Evolutionary conservation across 2,329 filamentous ascomycete species (phyloP).

Genomic region (Chaetomium olivaceum): DNA sequence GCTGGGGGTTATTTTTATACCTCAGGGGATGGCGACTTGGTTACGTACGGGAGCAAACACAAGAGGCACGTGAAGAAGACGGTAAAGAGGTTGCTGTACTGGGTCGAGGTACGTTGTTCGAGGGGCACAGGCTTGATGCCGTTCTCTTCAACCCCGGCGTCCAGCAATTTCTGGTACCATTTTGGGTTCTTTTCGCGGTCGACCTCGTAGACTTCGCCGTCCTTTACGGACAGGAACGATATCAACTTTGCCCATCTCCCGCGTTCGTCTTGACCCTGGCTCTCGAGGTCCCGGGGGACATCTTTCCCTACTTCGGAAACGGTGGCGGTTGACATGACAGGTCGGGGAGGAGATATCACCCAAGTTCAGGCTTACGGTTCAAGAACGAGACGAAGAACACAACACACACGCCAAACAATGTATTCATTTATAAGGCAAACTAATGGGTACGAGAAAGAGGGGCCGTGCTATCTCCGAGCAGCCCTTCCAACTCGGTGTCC

Average conservation of each 20-base stretch:
- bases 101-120: conserved; percentile 54
- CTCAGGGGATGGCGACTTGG: background rate
- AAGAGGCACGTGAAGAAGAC: conserved; percentile 61
- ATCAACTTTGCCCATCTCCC: background rate
- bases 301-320: background rate
- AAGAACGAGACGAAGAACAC: background rate
- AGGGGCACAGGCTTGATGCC: conserved; percentile 58
- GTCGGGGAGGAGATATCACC: background rate
- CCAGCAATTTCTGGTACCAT: conserved; percentile 48
- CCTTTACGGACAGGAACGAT: conserved; percentile 29
- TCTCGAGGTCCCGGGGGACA: conserved; percentile 21
- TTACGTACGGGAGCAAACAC: conserved; percentile 57
- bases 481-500: background rate
- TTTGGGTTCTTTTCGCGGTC: conserved; percentile 36
- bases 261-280: conserved; percentile 1
- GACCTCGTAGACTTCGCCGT: conserved; percentile 39
- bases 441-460: background rate
- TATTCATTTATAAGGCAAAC: background rate
- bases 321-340: conserved; percentile 7
- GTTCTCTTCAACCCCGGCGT: conserved; percentile 52
- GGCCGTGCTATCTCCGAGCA: background rate
- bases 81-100: conserved; percentile 59
- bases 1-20: background rate
- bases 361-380: too few relatives aligned
- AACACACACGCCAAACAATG: too few relatives aligned